Percentiles rank a stretch among this genome's conserved stretches.
These are phyloP conservation scores for Penicillium simplicissimum DNA, from an alignment of 495 filamentous ascomycete genomes.

Conservation along the genomic window DNA sequence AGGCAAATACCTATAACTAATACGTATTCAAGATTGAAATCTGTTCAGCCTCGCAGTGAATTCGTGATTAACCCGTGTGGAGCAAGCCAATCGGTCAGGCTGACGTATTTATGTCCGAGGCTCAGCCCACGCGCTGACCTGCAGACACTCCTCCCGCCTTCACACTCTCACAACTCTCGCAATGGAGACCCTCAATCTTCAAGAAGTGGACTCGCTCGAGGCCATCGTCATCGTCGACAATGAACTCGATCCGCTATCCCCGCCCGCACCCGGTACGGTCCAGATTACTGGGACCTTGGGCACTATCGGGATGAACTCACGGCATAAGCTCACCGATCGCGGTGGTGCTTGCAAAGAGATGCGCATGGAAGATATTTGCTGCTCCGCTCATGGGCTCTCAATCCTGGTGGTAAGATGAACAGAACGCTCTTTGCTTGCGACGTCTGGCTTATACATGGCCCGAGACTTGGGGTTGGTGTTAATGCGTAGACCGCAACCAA, in stretches of 20 bases:
- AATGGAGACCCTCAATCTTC: slow-evolving; percentile 23
- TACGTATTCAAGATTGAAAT: background rate
- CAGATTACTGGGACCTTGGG: slow-evolving; percentile 45
- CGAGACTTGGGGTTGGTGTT: background rate
- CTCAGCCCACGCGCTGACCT: background rate
- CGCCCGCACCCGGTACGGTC: slow-evolving; percentile 49
- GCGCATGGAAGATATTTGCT: slow-evolving; percentile 59
- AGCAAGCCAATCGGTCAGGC: background rate
- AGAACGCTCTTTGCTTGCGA: background rate
- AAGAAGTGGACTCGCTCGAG: slow-evolving; percentile 51
- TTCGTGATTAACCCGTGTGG: no score
- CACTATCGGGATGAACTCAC: slow-evolving; percentile 35
- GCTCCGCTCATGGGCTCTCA: slow-evolving; percentile 60
- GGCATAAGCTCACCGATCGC: slow-evolving; percentile 34
- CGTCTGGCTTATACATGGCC: background rate
- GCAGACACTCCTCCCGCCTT: background rate
- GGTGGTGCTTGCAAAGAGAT: slow-evolving; percentile 49
- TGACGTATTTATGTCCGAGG: background rate
- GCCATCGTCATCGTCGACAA: slow-evolving; percentile 56
- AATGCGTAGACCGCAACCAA: slow-evolving; percentile 52
- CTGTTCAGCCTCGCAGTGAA: background rate
- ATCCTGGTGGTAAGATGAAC: slow-evolving; percentile 49
- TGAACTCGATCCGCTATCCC: slow-evolving; percentile 59
- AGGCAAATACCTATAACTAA: background rate
- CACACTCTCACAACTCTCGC: background rate